Evolutionary conservation across 2,329 filamentous ascomycete genomes (phyloP), one percentile per base, ranked within the genome.

Genomic region (Clarireedia hainanense): DNA sequence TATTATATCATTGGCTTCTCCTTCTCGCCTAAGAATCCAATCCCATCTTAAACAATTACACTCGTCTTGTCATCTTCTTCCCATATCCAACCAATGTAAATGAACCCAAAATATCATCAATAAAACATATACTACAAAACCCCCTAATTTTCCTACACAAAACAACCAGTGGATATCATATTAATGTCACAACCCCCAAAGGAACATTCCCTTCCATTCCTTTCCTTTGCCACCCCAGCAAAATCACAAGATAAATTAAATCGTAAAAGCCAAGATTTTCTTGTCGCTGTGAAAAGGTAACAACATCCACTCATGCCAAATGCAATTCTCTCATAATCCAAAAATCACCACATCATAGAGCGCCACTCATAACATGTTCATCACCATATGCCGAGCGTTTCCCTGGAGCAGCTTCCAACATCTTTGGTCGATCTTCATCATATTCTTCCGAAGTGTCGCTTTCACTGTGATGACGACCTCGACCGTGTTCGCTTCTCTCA

Each of bases 311-410:
- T 50, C 47, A 6, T 50, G 23, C 17, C n/a, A 10, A 36, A 40
- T n/a, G 5, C 30, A 24, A 7, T 40, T n/a, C 48, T 54, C 52
- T 54, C 9, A n/a, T 24, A 49, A 49, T 17, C 24, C 27, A 36
- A 7, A 49, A 47, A 27, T 50, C 52, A n/a, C 20, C 37, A 20
- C 9, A 20, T 46, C 61, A 60, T n/a, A 67, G 46, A 7, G 63
- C 67, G 27, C 66, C 67, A 46, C 65, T 68, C 65, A 68, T 67
- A 43, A 64, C 26, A 4, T 61, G 55, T 6, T 66, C 64, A 17
- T 62, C 52, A n/a, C 30, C 59, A 52, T 64, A 62, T 6, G 49
- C 60, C 36, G 56, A 48, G 55, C 57, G 57, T 50, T 58, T 62
- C 27, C 49, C 58, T 17, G 65, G 63, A 24, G 63, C 60, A 14